Evolutionary conservation across 1,284 basidiomycete species (phyloP).

Genomic region (Trichosporon coremiiforme): DNA sequence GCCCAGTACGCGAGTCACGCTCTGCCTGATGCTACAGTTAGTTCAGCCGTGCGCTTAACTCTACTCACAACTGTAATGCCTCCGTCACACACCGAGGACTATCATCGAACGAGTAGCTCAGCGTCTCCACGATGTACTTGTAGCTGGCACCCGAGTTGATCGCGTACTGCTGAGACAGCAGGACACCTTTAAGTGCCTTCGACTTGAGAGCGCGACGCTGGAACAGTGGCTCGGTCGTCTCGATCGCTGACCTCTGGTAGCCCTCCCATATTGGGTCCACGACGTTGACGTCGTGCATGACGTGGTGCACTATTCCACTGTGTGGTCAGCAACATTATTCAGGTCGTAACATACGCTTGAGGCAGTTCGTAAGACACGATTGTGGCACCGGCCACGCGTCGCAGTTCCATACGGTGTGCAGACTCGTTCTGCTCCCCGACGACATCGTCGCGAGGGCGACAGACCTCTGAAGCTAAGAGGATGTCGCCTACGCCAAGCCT

Average conservation of each 20-base stretch:
- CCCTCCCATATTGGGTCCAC: slow-evolving; percentile 37
- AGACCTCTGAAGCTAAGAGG: slow-evolving; percentile 18
- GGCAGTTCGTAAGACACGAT: slow-evolving; percentile 31
- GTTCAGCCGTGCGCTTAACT: not conserved
- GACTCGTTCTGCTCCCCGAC: slow-evolving; percentile 22
- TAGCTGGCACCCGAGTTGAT: slow-evolving; percentile 51
- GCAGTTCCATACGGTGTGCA: slow-evolving; percentile 12
- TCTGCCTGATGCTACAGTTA: slow-evolving; percentile 34
- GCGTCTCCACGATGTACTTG: slow-evolving; percentile 52
- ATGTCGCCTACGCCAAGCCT: slow-evolving; percentile 19
- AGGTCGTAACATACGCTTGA: slow-evolving; percentile 18
- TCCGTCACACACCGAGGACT: slow-evolving; percentile 42
- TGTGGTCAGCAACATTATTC: slow-evolving; percentile 4
- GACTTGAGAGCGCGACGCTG: slow-evolving; percentile 42
- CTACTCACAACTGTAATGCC: slow-evolving; percentile 43
- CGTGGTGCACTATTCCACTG: slow-evolving; percentile 43
- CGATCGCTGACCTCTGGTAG: slow-evolving; percentile 43
- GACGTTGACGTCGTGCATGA: slow-evolving; percentile 32
- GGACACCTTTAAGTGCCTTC: slow-evolving; percentile 28
- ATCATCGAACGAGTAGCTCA: slow-evolving; percentile 43
- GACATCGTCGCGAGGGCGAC: slow-evolving; percentile 21
- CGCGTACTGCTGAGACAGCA: slow-evolving; percentile 52
- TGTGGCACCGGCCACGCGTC: slow-evolving; percentile 9
- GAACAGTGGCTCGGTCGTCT: slow-evolving; percentile 37
- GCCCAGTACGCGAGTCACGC: slow-evolving; percentile 32